These are phyloP conservation scores for Plasmodium knowlesi DNA, from an alignment of 169 alveolate species.

Conservation along the genomic window DNA sequence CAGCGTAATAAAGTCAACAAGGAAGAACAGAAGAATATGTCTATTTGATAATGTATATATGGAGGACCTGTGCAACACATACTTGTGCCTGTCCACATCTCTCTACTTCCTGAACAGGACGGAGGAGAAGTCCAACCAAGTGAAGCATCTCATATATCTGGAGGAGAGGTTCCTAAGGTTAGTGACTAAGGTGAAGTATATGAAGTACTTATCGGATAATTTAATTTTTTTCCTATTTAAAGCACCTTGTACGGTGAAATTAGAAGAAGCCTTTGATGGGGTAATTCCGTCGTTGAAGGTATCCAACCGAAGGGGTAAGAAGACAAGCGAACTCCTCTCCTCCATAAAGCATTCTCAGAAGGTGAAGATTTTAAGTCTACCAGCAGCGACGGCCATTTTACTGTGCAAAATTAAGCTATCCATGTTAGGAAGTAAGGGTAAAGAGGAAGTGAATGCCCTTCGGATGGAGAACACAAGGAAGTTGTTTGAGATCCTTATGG, in stretches of 20 bases:
- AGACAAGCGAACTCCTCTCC: constrained; percentile 27
- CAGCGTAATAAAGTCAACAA: constrained; percentile 19
- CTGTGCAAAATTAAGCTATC: constrained; percentile 59
- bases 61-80: constrained; percentile 51
- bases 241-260: constrained; percentile 35
- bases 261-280: constrained; percentile 45
- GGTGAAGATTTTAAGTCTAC: constrained; percentile 28
- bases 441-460: not conserved
- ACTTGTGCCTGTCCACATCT: constrained; percentile 41
- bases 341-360: constrained; percentile 2
- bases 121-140: constrained; percentile 43
- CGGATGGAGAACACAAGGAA: constrained; percentile 34
- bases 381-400: constrained; percentile 60
- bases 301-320: not conserved
- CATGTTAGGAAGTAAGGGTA: constrained; percentile 10
- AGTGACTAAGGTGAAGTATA: constrained; percentile 32
- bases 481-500: constrained; percentile 18
- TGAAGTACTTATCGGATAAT: constrained; percentile 68
- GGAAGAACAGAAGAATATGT: not conserved
- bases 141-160: constrained; percentile 40
- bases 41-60: constrained; percentile 36
- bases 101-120: constrained; percentile 39
- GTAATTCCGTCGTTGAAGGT: constrained; percentile 39
- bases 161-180: constrained; percentile 43
- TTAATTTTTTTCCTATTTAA: constrained; percentile 50